Conservation (phyloP, 352 stramenopile species). For the Globisporangium spiculum region DNA sequence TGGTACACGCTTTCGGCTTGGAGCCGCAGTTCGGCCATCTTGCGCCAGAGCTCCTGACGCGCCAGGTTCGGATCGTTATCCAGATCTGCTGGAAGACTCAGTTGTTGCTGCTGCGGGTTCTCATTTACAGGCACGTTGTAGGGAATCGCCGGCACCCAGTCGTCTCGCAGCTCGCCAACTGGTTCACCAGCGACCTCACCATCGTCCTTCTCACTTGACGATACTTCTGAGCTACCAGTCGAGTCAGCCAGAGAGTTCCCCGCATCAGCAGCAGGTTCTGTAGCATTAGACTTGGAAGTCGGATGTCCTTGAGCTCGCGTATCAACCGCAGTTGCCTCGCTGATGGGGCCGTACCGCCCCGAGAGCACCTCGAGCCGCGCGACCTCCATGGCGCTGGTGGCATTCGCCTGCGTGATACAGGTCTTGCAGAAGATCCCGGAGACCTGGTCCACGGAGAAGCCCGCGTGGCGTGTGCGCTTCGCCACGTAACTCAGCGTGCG, state of each 20-base stretch:
- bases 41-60: constrained; percentile 37
- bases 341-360: constrained; percentile 10
- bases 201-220: not conserved
- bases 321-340: not conserved
- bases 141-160: constrained; percentile 9
- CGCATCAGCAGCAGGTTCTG: not conserved
- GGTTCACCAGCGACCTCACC: not conserved
- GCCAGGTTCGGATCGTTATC: not conserved
- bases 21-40: constrained; percentile 52
- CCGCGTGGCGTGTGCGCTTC: constrained; percentile 4
- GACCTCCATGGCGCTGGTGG: constrained; percentile 21
- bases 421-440: constrained; percentile 30
- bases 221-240: not conserved
- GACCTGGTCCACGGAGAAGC: constrained; percentile 14
- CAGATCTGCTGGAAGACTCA: not conserved
- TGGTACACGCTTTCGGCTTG: constrained; percentile 55
- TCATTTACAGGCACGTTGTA: not conserved
- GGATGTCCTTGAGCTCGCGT: not conserved
- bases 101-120: not conserved
- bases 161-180: not conserved
- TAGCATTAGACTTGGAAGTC: not conserved
- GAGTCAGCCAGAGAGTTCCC: not conserved
- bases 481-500: constrained; percentile 28
- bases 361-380: constrained; percentile 21
- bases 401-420: constrained; percentile 23